Conservation (phyloP, 2,329 filamentous ascomycete species). For the Lojkania enalia region DNA sequence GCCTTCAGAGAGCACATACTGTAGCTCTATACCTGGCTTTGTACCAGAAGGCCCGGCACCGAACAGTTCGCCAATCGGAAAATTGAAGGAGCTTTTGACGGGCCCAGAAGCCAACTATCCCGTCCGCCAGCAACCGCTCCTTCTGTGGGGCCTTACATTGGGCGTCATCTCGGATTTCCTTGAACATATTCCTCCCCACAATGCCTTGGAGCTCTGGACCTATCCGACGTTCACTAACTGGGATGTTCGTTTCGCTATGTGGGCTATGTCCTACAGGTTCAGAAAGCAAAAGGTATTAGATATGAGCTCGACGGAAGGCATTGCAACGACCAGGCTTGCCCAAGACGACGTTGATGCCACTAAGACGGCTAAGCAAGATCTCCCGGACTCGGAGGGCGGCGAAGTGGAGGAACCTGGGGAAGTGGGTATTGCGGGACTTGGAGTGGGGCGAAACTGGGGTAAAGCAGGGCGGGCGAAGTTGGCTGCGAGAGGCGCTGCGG, state of each 20-base stretch:
- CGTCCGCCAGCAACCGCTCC: conserved; percentile 52
- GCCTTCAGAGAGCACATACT: conserved; percentile 64
- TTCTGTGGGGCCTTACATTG: conserved; percentile 70
- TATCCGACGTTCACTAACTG: conserved; percentile 69
- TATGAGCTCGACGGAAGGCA: conserved; percentile 23
- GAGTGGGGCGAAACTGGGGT: conserved; percentile 47
- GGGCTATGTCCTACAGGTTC: conserved; percentile 62
- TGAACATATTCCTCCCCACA: conserved; percentile 66
- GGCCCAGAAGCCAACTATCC: conserved; percentile 34
- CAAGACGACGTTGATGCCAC: conserved; percentile 31
- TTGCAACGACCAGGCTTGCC: conserved; percentile 14
- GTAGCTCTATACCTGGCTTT: conserved; percentile 57
- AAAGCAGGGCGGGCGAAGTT: conserved; percentile 41
- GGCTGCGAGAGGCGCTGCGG: conserved; percentile 45
- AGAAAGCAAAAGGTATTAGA: conserved; percentile 42
- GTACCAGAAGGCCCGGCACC: conserved; percentile 35
- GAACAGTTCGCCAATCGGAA: conserved; percentile 13
- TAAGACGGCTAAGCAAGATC: conserved; percentile 28
- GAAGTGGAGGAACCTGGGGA: conserved; percentile 44
- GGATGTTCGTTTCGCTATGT: conserved; percentile 64
- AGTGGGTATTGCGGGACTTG: conserved; percentile 51
- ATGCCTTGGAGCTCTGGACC: conserved; percentile 64
- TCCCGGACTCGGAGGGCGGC: conserved; percentile 21
- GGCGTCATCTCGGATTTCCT: conserved; percentile 70
- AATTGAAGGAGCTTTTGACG: conserved; percentile 20